Conservation (phyloP, 225 moss, liverwort and hornwort species). For the Bryoerythrophyllum caledonicum region DNA sequence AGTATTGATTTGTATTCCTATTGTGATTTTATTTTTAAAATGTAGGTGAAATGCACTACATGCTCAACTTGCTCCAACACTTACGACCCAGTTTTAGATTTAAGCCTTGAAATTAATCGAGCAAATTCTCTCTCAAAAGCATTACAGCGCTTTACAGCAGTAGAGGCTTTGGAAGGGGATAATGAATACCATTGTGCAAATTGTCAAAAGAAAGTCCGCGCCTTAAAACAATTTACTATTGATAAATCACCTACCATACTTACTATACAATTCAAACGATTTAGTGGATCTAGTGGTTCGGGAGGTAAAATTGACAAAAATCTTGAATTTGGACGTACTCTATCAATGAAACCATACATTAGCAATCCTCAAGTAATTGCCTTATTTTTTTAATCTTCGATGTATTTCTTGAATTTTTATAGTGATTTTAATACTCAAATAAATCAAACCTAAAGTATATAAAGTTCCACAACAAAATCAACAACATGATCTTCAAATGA, state of each 20-base stretch:
- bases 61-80: slow-evolving; percentile 78
- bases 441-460: no score
- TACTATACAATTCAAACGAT: slow-evolving; percentile 80
- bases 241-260: slow-evolving; percentile 69
- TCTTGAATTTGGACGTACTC: slow-evolving; percentile 63
- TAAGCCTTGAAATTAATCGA: slow-evolving; percentile 76
- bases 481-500: background rate
- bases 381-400: no score
- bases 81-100: slow-evolving; percentile 75
- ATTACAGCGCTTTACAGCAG: slow-evolving; percentile 58
- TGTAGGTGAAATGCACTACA: slow-evolving; percentile 73
- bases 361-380: slow-evolving; percentile 57
- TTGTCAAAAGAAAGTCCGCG: slow-evolving; percentile 74
- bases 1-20: no score
- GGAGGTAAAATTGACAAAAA: slow-evolving; percentile 84
- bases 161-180: slow-evolving; percentile 73
- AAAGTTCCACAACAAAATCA: background rate
- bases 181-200: slow-evolving; percentile 72
- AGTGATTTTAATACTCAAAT: no score
- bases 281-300: slow-evolving; percentile 51
- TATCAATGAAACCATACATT: slow-evolving; percentile 76
- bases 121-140: slow-evolving; percentile 73
- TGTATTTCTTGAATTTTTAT: background rate
- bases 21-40: background rate
- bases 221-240: slow-evolving; percentile 75